Base-by-base conservation (phyloP, 257 asterid species). In the Verbascum thapsus region DNA sequence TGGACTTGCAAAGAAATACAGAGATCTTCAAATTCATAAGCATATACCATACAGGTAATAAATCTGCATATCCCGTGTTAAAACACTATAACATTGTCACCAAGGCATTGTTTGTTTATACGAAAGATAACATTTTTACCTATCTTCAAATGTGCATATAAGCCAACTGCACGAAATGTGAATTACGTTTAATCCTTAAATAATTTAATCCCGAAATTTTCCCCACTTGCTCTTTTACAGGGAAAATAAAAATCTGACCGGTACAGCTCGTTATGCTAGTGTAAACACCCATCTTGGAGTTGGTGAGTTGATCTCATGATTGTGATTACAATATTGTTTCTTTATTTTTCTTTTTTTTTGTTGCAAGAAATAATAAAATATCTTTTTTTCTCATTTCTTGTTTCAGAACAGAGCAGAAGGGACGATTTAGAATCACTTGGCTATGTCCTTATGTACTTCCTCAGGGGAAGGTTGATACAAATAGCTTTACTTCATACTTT, bases 251-350 rank as follows among this genome's bases (percentile, higher is more conserved):
- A 88, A 88, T 72, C 88, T 88, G 53, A 88, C 96, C 0, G 96
- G 96, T 34, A 88, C 96, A 16, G 94, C 96, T 63, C 95, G 95
- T 38, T 88, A 88, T 81, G 95, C 95, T 18, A 88, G 96, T 60
- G 91, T 86, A 51, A 88, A 88, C 74, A 86, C 96, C 42, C 96
- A 88, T 71, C 91, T 86, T 61, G 96, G 96, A 73, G 84, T 88
- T 73, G 96, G 96, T 88, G 62, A 79, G 95, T 68, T 56, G 68
- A 66, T 39, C 53, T 44, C 17, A 41, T 34, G 38, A 13, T 58
- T 45, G 40, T 26, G 34, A 26, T 7, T 22, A 41, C 12, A 19
- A 40, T 26, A 1, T 5, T 68, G 8, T 39, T 53, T 44, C 44
- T 55, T 48, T 22, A 4, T 38, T 44, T 22, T n/a, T 53, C 35